Conservation (phyloP, 345 rosid genomes). For the Erysimum cheiranthoides region DNA sequence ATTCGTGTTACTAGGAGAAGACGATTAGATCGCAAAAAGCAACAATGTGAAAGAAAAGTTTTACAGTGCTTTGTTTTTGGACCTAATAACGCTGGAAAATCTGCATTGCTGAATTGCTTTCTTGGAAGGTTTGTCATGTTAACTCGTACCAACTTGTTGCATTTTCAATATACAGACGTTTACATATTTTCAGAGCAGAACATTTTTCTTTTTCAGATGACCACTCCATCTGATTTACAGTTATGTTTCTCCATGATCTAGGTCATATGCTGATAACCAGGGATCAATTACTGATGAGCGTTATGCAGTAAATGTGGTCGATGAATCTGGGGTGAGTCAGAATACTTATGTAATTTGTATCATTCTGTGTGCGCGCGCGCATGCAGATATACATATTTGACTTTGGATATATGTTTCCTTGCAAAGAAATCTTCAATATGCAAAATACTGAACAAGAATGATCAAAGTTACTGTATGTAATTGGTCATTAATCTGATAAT, state of each 20-base stretch:
- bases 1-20: conserved; percentile 78
- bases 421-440: background rate
- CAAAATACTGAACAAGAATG: conserved; percentile 3
- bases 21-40: conserved; percentile 83
- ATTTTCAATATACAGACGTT: background rate
- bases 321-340: conserved; percentile 71
- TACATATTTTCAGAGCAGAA: conserved; percentile 13
- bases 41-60: conserved; percentile 82
- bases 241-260: conserved; percentile 43
- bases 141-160: conserved; percentile 8
- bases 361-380: background rate
- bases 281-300: conserved; percentile 56
- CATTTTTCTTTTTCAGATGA: conserved; percentile 9
- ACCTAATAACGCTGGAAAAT: conserved; percentile 83
- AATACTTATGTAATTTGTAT: conserved; percentile 10
- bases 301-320: conserved; percentile 80
- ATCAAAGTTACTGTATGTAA: no score
- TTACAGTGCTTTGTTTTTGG: conserved; percentile 94
- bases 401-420: conserved; percentile 1
- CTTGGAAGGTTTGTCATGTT: conserved; percentile 68
- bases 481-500: conserved; percentile 23
- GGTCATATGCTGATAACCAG: conserved; percentile 63
- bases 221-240: conserved; percentile 6
- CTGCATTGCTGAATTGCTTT: conserved; percentile 80
- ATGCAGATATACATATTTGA: background rate